A percentile compares a stretch with the other conserved stretches of the same genome.
phyloP scores from a whole-genome alignment of 805 yeast genomes.

The Pichia sporocuriosa region DNA sequence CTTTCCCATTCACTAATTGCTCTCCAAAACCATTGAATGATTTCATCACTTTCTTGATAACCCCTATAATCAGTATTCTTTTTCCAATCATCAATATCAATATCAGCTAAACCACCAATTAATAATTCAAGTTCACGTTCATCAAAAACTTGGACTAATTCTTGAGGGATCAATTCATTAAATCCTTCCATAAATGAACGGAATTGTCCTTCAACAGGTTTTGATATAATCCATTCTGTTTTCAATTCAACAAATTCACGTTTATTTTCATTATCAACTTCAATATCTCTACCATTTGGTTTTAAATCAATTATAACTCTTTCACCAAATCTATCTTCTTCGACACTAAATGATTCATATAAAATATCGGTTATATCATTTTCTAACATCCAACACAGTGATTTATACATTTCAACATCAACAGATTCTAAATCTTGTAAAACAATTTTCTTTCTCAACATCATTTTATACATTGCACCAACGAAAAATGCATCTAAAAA shows the following conservation, averaged over 20 bases:
- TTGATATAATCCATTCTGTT: constrained; percentile 92
- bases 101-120: constrained; percentile 97
- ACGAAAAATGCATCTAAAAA: constrained; percentile 97
- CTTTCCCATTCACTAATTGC: constrained; percentile 91
- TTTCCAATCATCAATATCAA: constrained; percentile 98
- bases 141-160: constrained; percentile 91
- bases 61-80: constrained; percentile 98
- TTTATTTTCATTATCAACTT: constrained; percentile 91
- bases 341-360: constrained; percentile 78
- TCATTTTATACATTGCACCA: constrained; percentile 97
- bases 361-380: constrained; percentile 86
- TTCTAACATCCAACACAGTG: constrained; percentile 91
- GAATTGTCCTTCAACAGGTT: constrained; percentile 92
- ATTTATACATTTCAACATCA: constrained; percentile 93
- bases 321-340: constrained; percentile 93
- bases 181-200: constrained; percentile 95
- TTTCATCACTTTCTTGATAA: constrained; percentile 92
- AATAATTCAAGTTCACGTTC: constrained; percentile 94
- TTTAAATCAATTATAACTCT: constrained; percentile 83
- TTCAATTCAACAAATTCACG: constrained; percentile 91
- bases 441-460: constrained; percentile 89
- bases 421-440: constrained; percentile 98
- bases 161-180: constrained; percentile 96
- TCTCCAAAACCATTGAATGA: constrained; percentile 98
- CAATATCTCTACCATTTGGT: constrained; percentile 80